Percentiles rank a stretch among this genome's conserved stretches.
phyloP scores from a whole-genome alignment of 129 eudicot species.

The Daucus carota region DNA sequence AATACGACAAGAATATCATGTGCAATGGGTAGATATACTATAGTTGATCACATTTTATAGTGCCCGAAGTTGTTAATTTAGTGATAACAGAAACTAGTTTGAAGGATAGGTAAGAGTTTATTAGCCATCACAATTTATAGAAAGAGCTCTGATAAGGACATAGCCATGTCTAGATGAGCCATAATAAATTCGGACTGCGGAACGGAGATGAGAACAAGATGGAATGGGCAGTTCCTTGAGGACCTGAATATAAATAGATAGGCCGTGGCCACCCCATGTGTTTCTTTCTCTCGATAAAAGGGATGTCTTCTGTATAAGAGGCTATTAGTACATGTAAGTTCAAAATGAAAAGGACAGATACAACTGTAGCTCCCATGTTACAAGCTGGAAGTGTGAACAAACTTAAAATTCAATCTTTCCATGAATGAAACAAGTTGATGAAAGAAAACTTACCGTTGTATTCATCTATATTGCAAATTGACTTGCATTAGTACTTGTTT shows the following conservation, averaged over 20 bases:
- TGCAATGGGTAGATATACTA: not conserved
- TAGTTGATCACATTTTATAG: not conserved
- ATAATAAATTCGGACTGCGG: not conserved
- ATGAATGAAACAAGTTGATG: constrained; percentile 16
- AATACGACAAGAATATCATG: not conserved
- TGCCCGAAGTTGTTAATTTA: not conserved
- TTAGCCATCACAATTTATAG: not conserved
- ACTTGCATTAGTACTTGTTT: constrained; percentile 13
- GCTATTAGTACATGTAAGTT: not conserved
- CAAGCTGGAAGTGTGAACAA: constrained; percentile 19
- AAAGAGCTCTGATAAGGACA: not conserved
- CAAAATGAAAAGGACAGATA: constrained; percentile 23
- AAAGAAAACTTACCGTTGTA: not conserved
- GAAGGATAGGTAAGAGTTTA: not conserved
- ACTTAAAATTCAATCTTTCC: constrained; percentile 8
- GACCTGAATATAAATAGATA: constrained; percentile 6
- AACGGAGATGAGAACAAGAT: constrained; percentile 19
- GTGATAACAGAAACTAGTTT: not conserved
- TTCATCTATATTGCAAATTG: constrained; percentile 7
- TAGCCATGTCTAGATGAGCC: not conserved
- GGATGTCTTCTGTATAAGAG: constrained; percentile 13
- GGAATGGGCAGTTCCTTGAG: constrained; percentile 30
- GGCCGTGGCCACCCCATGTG: constrained; percentile 32
- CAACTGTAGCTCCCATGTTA: constrained; percentile 25
- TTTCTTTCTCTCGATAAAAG: constrained; percentile 17